Evolutionary conservation across 2,329 filamentous ascomycete species (phyloP).

Genomic region (Orbilia quercus): DNA sequence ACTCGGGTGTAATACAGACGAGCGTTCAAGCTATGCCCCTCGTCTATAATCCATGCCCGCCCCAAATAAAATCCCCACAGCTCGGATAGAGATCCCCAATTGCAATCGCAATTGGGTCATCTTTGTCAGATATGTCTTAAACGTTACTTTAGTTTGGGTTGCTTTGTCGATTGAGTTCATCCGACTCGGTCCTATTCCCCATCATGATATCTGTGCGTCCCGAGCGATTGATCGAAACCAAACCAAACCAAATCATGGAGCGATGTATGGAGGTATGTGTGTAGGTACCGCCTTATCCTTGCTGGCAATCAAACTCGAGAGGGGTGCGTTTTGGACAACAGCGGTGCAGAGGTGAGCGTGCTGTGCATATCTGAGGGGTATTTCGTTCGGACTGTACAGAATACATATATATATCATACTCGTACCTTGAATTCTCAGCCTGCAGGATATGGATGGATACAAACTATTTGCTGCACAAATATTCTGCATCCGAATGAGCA

Average conservation of each 20-base stretch:
- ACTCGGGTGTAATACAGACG: not conserved
- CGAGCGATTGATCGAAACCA: not conserved
- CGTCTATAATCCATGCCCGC: slow-evolving; percentile 23
- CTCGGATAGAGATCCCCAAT: slow-evolving; percentile 49
- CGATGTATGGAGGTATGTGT: too few relatives aligned
- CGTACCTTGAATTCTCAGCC: too few relatives aligned
- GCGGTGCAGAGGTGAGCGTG: too few relatives aligned
- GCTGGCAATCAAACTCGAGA: slow-evolving; percentile 20
- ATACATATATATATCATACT: not conserved
- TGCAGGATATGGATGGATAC: too few relatives aligned
- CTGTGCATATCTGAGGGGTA: slow-evolving; percentile 2
- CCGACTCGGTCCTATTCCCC: not conserved
- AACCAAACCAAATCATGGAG: too few relatives aligned
- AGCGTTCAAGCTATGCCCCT: too few relatives aligned
- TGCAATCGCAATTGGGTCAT: slow-evolving; percentile 17
- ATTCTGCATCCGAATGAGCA: not conserved
- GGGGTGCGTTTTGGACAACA: slow-evolving; percentile 9
- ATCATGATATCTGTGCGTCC: slow-evolving; percentile 17
- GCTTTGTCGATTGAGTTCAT: not conserved
- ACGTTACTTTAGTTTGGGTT: slow-evolving; percentile 12
- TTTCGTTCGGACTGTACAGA: not conserved
- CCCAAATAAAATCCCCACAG: slow-evolving; percentile 22
- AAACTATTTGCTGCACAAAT: too few relatives aligned
- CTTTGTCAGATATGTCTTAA: slow-evolving; percentile 14
- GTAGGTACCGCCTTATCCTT: slow-evolving; percentile 2